Conservation (phyloP, 1,139 yeast genomes). For the Meyerozyma sp. region DNA sequence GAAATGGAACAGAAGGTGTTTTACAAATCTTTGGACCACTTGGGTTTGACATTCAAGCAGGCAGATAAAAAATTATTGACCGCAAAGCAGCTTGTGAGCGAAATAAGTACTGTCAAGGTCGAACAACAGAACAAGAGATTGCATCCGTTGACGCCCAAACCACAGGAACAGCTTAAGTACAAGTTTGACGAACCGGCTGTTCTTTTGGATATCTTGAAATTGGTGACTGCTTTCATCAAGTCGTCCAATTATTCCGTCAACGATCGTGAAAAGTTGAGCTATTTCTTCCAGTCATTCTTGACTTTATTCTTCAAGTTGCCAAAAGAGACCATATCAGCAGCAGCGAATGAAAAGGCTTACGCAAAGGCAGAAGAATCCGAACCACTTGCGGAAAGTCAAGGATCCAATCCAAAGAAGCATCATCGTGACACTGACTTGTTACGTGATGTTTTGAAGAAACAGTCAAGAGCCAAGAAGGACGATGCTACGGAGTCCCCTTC, state of each 20-base stretch:
- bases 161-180: conserved; percentile 75
- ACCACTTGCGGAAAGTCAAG: background rate
- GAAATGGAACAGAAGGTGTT: conserved; percentile 95
- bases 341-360: conserved; percentile 10
- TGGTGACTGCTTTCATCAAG: conserved; percentile 66
- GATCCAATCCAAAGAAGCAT: conserved; percentile 37
- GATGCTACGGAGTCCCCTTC: conserved; percentile 32
- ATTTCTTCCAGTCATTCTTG: conserved; percentile 66
- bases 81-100: conserved; percentile 84
- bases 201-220: conserved; percentile 65
- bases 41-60: conserved; percentile 93
- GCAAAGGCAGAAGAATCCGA: conserved; percentile 9
- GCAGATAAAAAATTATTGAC: conserved; percentile 91
- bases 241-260: conserved; percentile 71
- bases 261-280: conserved; percentile 75
- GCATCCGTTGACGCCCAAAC: conserved; percentile 82
- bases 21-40: conserved; percentile 88
- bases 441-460: conserved; percentile 68
- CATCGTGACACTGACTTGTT: conserved; percentile 61
- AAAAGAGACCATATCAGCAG: conserved; percentile 24
- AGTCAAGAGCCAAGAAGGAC: conserved; percentile 46
- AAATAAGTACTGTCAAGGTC: conserved; percentile 85
- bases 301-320: conserved; percentile 62
- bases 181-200: conserved; percentile 62
- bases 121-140: conserved; percentile 76